phyloP scores from a whole-genome alignment of 768 basidiomycete genomes.

The Polyporus arcularius region DNA sequence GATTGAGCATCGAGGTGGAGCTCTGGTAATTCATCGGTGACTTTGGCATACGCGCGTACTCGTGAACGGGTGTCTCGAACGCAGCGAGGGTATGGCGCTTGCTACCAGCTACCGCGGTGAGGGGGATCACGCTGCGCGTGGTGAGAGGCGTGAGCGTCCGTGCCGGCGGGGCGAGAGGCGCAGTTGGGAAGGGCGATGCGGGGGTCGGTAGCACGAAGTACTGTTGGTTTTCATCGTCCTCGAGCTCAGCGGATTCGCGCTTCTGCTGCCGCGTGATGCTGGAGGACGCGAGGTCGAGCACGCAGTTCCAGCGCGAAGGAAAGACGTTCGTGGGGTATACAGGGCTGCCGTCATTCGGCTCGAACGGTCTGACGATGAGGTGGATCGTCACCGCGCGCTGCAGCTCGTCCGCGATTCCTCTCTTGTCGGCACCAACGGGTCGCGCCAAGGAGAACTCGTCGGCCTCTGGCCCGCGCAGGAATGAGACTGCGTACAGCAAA shows the following conservation, averaged over 20 bases:
- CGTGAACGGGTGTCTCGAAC: slow-evolving; percentile 32
- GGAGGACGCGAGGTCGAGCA: slow-evolving; percentile 68
- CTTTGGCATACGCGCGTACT: slow-evolving; percentile 24
- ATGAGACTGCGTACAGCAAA: slow-evolving; percentile 86
- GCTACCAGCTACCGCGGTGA: slow-evolving; percentile 47
- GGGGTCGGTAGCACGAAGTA: slow-evolving; percentile 44
- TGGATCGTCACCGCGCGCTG: slow-evolving; percentile 81
- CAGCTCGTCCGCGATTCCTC: slow-evolving; percentile 41
- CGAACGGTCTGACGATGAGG: slow-evolving; percentile 72
- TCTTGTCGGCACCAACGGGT: slow-evolving; percentile 15
- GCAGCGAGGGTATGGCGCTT: slow-evolving; percentile 57
- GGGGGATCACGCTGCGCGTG: slow-evolving; percentile 35
- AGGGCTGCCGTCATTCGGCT: slow-evolving; percentile 11
- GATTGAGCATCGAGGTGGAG: slow-evolving; percentile 32
- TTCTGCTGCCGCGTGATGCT: slow-evolving; percentile 29
- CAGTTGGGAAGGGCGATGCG: slow-evolving; percentile 72
- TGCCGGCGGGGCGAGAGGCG: slow-evolving; percentile 7
- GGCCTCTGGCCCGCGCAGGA: slow-evolving; percentile 66
- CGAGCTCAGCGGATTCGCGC: slow-evolving; percentile 11
- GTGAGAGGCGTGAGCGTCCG: slow-evolving; percentile 25
- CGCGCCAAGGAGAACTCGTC: slow-evolving; percentile 39
- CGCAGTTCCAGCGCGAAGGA: slow-evolving; percentile 87
- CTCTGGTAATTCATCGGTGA: slow-evolving; percentile 33
- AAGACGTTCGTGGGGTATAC: slow-evolving; percentile 73
- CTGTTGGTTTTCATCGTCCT: slow-evolving; percentile 6